Conservation (phyloP, 2,329 filamentous ascomycete genomes). For the Biscogniauxia marginata region DNA sequence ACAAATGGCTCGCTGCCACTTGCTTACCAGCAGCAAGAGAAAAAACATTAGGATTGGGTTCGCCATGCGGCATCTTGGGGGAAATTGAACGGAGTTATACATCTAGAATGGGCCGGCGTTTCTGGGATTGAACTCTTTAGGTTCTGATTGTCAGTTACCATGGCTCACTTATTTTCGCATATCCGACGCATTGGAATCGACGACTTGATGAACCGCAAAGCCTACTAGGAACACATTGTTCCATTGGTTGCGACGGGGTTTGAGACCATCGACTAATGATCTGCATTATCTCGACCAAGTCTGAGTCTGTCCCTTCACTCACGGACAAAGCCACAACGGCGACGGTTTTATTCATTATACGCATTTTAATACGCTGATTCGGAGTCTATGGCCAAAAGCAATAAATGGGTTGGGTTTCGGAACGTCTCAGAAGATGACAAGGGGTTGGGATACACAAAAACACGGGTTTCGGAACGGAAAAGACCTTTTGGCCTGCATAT, state of each 20-base stretch:
- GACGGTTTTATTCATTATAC: neutral
- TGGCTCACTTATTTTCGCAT: conserved; percentile 9
- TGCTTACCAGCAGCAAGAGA: conserved; percentile 19
- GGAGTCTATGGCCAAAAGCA: conserved; percentile 15
- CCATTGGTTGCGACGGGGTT: conserved; percentile 4
- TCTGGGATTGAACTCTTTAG: conserved; percentile 10
- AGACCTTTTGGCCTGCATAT: conserved; percentile 33
- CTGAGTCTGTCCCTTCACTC: neutral
- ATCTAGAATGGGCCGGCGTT: conserved; percentile 22
- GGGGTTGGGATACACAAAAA: conserved; percentile 30
- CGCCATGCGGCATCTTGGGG: neutral
- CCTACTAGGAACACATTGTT: conserved; percentile 8
- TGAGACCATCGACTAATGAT: neutral
- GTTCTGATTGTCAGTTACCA: conserved; percentile 10
- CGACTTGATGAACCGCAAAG: conserved; percentile 4
- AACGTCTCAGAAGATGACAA: conserved; percentile 19
- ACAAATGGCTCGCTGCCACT: conserved; percentile 22
- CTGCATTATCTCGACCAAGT: neutral
- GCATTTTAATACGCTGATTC: neutral
- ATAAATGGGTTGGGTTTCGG: conserved; percentile 14
- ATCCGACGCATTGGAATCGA: conserved; percentile 6
- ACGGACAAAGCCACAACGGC: neutral
- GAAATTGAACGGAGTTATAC: conserved; percentile 25
- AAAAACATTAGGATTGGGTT: conserved; percentile 2
- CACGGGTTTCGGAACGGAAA: conserved; percentile 30